phyloP scores from a whole-genome alignment of 768 basidiomycete species.

The Punctularia strigosozonata region DNA sequence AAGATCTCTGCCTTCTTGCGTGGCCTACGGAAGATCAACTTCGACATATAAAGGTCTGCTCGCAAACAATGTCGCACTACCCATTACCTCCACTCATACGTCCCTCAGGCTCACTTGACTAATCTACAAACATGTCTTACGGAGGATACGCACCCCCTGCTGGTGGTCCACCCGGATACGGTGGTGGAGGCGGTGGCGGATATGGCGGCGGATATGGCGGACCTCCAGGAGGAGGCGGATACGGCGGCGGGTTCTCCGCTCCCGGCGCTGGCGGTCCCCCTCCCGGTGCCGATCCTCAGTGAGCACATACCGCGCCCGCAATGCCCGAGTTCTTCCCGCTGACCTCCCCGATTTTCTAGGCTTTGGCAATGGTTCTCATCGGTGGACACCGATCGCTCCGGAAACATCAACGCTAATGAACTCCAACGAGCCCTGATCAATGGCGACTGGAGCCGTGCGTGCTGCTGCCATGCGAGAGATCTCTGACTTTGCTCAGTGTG shows the following conservation, averaged over 20 bases:
- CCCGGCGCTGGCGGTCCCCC: constrained; percentile 29
- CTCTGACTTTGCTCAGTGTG: no score
- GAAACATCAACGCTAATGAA: constrained; percentile 50
- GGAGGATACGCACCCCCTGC: constrained; percentile 11
- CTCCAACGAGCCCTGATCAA: constrained; percentile 43
- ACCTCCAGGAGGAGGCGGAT: constrained; percentile 9
- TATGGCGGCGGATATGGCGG: constrained; percentile 17
- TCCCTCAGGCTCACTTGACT: neutral
- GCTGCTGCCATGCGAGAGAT: neutral
- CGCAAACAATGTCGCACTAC: no score
- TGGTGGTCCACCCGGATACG: constrained; percentile 4
- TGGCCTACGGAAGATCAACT: no score
- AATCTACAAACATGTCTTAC: constrained; percentile 24
- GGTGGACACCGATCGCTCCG: constrained; percentile 63
- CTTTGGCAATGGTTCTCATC: constrained; percentile 63
- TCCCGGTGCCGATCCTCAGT: constrained; percentile 70
- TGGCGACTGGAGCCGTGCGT: constrained; percentile 72
- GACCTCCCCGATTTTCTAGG: constrained; percentile 22
- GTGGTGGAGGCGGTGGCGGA: constrained; percentile 7
- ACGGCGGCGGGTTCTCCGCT: constrained; percentile 23
- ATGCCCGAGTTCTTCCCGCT: neutral
- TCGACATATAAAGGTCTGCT: no score
- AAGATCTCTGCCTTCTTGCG: no score
- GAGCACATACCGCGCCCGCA: constrained; percentile 14
- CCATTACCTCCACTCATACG: no score